phyloP scores from a whole-genome alignment of 1,139 yeast species.

The Candida dubliniensis region DNA sequence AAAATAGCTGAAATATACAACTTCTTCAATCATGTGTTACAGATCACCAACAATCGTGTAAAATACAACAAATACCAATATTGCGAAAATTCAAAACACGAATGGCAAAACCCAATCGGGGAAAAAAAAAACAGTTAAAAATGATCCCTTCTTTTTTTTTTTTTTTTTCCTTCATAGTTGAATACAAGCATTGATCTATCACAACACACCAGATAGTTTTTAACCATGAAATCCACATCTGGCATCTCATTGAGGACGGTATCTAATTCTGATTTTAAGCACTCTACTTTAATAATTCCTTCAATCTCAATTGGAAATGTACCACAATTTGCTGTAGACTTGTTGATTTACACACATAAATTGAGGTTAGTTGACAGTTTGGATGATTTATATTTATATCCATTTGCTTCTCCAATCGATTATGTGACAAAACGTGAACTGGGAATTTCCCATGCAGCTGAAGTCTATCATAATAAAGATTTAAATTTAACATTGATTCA shows the following conservation, averaged over 20 bases:
- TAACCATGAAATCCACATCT: not conserved
- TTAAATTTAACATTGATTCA: conserved; percentile 61
- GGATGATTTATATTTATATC: conserved; percentile 65
- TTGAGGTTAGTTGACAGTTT: conserved; percentile 54
- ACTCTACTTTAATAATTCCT: conserved; percentile 57
- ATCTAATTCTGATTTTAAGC: not conserved
- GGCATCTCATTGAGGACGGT: conserved; percentile 2
- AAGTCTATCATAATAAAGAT: conserved; percentile 47
- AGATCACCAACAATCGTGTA: no score
- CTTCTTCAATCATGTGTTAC: no score
- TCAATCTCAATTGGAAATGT: conserved; percentile 85
- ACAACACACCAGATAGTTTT: no score
- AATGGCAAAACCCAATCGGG: not conserved
- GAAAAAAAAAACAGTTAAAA: not conserved
- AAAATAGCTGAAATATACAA: no score
- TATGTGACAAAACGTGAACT: conserved; percentile 9
- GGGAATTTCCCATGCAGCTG: conserved; percentile 61
- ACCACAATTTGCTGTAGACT: conserved; percentile 79
- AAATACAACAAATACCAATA: no score
- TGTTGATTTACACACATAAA: conserved; percentile 62
- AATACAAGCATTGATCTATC: no score
- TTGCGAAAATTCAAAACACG: no score
- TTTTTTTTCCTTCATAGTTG: not conserved
- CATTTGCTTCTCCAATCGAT: conserved; percentile 84
- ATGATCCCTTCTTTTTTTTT: not conserved